These are phyloP conservation scores for Plasmopara muralis DNA, from an alignment of 352 stramenopile genomes.

Conservation along the genomic window DNA sequence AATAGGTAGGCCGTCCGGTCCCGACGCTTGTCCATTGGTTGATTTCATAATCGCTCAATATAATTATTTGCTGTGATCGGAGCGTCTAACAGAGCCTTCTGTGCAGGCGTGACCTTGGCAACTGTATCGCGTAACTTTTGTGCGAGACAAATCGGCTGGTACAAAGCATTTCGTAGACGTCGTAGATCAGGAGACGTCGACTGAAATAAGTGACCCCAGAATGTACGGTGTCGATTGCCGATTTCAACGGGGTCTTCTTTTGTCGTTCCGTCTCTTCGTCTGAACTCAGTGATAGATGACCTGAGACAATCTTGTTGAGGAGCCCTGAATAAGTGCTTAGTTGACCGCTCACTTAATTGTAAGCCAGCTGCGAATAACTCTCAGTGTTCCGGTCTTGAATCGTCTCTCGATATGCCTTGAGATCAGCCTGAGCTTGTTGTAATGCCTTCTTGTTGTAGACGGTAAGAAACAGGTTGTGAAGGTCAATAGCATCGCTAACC, in stretches of 20 bases:
- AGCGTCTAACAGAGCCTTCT: slow-evolving; percentile 2
- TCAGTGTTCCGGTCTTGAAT: slow-evolving; percentile 6
- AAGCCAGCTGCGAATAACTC: slow-evolving; percentile 14
- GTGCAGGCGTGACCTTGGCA: neutral
- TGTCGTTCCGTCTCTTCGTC: slow-evolving; percentile 1
- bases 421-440: slow-evolving; percentile 2
- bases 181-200: slow-evolving; percentile 12
- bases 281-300: slow-evolving; percentile 6
- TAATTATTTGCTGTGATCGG: slow-evolving; percentile 11
- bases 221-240: slow-evolving; percentile 1
- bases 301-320: too few species aligned
- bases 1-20: slow-evolving; percentile 8
- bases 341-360: slow-evolving; percentile 7
- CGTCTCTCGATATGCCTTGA: neutral
- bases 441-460: slow-evolving; percentile 1
- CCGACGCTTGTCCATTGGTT: slow-evolving; percentile 7
- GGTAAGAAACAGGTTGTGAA: slow-evolving; percentile 1
- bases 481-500: slow-evolving; percentile 6
- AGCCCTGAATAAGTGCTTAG: slow-evolving; percentile 11
- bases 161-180: neutral
- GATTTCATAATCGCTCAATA: slow-evolving; percentile 16
- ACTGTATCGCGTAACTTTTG: neutral
- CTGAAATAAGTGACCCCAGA: slow-evolving; percentile 8
- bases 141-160: neutral
- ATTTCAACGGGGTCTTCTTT: slow-evolving; percentile 5